phyloP scores from a whole-genome alignment of 148 eudicot species.

The Chenopodium formosanum region DNA sequence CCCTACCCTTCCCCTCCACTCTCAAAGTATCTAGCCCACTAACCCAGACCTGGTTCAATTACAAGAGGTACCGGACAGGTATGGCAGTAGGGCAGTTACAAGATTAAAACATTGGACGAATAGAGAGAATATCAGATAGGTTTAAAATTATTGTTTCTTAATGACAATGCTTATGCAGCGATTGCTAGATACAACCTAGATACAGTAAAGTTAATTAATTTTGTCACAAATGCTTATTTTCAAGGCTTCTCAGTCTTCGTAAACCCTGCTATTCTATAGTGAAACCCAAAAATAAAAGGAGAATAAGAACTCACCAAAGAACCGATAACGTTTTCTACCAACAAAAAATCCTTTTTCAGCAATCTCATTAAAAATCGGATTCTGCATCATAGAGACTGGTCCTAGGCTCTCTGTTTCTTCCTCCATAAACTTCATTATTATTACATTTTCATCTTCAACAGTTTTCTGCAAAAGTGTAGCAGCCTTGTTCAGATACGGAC shows the following conservation, averaged over 20 bases:
- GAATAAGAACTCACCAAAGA: constrained; percentile 46
- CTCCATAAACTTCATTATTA: constrained; percentile 52
- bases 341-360: constrained; percentile 44
- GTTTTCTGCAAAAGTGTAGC: constrained; percentile 57
- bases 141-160: too few relatives aligned
- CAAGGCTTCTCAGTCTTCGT: background rate
- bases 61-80: too few relatives aligned
- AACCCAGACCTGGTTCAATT: too few relatives aligned
- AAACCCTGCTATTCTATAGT: background rate
- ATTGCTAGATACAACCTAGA: too few relatives aligned
- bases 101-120: background rate
- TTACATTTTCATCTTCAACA: constrained; percentile 62
- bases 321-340: constrained; percentile 50
- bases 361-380: constrained; percentile 25
- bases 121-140: background rate
- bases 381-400: constrained; percentile 2
- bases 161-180: too few relatives aligned
- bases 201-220: background rate
- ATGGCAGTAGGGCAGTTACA: background rate
- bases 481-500: constrained; percentile 49
- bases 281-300: background rate
- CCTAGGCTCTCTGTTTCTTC: constrained; percentile 7
- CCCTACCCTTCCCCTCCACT: too few relatives aligned
- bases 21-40: too few relatives aligned
- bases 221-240: background rate